Evolutionary conservation across 2,329 filamentous ascomycete species (phyloP), one percentile per base, ranked within the genome.

Genomic region (Sordariomycetes sp.): DNA sequence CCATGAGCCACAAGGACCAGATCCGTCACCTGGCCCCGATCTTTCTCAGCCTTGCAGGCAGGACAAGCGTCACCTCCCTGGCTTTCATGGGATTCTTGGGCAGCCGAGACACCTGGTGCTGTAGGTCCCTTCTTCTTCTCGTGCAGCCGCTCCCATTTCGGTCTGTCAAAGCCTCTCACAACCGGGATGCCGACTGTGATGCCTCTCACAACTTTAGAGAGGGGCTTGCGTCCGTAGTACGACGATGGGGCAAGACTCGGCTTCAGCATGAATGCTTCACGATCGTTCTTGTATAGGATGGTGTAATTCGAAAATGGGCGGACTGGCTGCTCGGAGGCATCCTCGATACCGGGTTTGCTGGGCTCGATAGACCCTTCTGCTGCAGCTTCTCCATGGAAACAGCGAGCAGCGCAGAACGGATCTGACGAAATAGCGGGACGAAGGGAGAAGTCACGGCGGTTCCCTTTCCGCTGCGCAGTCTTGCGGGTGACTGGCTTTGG

Each of bases 1-100:
- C 92, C 92, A 49, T 98, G 92, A 28, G 92, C 84, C 8, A 96
- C 86, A 5, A 98, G 68, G 2, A 96, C 75, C 7, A 98, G 66
- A 50, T 98, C 92, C 1, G 83, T 90, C 5, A 94, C 84, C 40
- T 79, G 76, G 2, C 78, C 78, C 19, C 68, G 67, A 27, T 74
- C 65, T 51, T 77, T 70, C 53, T 86, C 68, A 45, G 74, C 63
- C 51, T 69, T 58, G 59, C 86, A 82, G 48, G 79, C 70, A 42
- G 65, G 46, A 55, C 79, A 76, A 9, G 48, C 43, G 35, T 42
- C 39, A 40, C 49, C 40, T 33, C 50, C 40, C 33, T 48, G 43
- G 35, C 42, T 46, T 33, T 54, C 47, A 12, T 49, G 43, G 5
- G 44, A 46, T 25, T 59, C 55, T 8, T 44, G 46, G 10, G 53